These are phyloP conservation scores for Teratosphaeriaceae sp. DNA, from an alignment of 2,329 filamentous ascomycete species.

Conservation along the genomic window DNA sequence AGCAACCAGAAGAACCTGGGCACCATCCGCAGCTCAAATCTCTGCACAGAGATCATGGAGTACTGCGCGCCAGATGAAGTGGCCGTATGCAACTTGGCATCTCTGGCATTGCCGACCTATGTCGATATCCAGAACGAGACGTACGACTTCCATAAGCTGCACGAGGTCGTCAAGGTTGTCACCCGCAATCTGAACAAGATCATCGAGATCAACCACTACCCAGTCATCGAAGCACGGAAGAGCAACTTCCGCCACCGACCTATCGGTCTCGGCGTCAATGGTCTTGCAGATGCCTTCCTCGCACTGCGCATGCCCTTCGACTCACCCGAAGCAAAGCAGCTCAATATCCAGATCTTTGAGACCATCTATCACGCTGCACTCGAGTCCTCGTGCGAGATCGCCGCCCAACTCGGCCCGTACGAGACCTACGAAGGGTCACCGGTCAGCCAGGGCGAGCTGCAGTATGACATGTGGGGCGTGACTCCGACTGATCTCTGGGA, in stretches of 20 bases:
- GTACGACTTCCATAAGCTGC: constrained; percentile 95
- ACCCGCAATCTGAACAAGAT: constrained; percentile 96
- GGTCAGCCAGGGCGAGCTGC: constrained; percentile 88
- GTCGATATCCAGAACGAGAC: constrained; percentile 78
- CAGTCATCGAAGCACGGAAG: constrained; percentile 85
- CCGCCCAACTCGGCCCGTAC: constrained; percentile 78
- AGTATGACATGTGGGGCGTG: constrained; percentile 98
- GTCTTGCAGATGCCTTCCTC: constrained; percentile 96
- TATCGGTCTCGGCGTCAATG: constrained; percentile 93
- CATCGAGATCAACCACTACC: constrained; percentile 97
- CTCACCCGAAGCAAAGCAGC: constrained; percentile 82
- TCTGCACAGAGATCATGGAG: constrained; percentile 98
- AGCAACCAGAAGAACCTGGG: constrained; percentile 99
- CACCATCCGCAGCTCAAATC: constrained; percentile 95
- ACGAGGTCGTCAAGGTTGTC: constrained; percentile 87
- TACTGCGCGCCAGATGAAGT: constrained; percentile 97
- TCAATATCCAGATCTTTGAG: constrained; percentile 99
- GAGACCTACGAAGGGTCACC: constrained; percentile 88
- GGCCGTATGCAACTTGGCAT: constrained; percentile 96
- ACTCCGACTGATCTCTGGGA: constrained; percentile 95
- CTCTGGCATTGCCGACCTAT: constrained; percentile 82
- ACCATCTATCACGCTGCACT: constrained; percentile 97
- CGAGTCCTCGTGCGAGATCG: constrained; percentile 80
- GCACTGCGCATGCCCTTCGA: constrained; percentile 95
- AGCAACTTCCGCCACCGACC: constrained; percentile 97